These are phyloP conservation scores for Dipodascus albidus DNA, from an alignment of 805 yeast genomes.

Conservation along the genomic window DNA sequence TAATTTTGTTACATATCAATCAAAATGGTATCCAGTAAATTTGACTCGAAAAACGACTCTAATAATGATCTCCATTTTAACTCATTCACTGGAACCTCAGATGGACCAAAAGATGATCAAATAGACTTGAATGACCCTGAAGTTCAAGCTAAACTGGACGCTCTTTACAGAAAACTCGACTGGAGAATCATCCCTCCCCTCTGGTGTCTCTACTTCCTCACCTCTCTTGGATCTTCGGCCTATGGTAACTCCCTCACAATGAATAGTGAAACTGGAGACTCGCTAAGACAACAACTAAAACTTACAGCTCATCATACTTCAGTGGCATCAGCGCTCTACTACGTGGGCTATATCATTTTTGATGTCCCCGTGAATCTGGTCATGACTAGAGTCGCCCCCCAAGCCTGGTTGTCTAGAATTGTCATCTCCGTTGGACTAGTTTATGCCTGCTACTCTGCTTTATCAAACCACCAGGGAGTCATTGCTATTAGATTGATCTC, in stretches of 20 bases:
- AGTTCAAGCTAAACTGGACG: slow-evolving; percentile 16
- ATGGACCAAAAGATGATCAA: background rate
- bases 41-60: no score
- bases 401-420: slow-evolving; percentile 73
- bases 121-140: background rate
- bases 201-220: slow-evolving; percentile 67
- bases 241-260: slow-evolving; percentile 74
- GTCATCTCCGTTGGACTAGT: slow-evolving; percentile 68
- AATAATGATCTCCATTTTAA: no score
- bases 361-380: slow-evolving; percentile 81
- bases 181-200: slow-evolving; percentile 67
- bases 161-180: slow-evolving; percentile 48
- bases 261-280: slow-evolving; percentile 54
- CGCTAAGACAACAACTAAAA: slow-evolving; percentile 40
- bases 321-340: slow-evolving; percentile 69
- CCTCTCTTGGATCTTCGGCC: slow-evolving; percentile 67
- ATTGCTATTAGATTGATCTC: slow-evolving; percentile 61
- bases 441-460: slow-evolving; percentile 59
- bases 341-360: slow-evolving; percentile 72
- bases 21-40: no score
- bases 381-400: slow-evolving; percentile 79
- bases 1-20: no score
- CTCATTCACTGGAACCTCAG: no score
- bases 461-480: slow-evolving; percentile 45
- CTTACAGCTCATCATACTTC: slow-evolving; percentile 49